Conservation (phyloP, 2,329 filamentous ascomycete genomes). For the Trichoderma koningii region DNA sequence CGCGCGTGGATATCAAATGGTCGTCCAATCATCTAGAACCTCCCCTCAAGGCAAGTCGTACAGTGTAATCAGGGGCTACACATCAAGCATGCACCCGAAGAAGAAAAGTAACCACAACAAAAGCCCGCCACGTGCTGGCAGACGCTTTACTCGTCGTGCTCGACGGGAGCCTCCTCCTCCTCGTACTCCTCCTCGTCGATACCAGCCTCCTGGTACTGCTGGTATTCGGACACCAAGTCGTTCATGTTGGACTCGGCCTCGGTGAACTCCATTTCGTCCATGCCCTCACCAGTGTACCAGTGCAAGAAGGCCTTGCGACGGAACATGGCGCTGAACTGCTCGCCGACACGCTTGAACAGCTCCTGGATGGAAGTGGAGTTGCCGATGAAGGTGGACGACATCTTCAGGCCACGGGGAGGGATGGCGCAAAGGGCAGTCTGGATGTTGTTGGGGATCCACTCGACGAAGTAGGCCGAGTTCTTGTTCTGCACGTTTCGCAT, state of each 20-base stretch:
- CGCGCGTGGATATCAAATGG: conserved; percentile 46
- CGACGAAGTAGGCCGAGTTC: conserved; percentile 99
- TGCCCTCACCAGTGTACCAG: conserved; percentile 99
- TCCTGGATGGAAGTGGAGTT: conserved; percentile 99
- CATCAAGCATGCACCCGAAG: conserved; percentile 19
- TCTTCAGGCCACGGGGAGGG: conserved; percentile 95
- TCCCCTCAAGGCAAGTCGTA: conserved; percentile 32
- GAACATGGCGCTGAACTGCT: conserved; percentile 99
- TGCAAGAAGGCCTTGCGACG: conserved; percentile 99
- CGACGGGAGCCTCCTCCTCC: conserved; percentile 72
- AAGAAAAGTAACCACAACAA: conserved; percentile 12
- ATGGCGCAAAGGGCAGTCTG: conserved; percentile 99
- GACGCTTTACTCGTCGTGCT: conserved; percentile 25
- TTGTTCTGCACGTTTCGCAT: conserved; percentile 99
- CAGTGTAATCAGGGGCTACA: conserved; percentile 21
- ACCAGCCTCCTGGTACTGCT: conserved; percentile 99
- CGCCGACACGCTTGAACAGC: conserved; percentile 99
- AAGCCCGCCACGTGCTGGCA: not conserved
- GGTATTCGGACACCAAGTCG: conserved; percentile 98
- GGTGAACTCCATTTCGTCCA: conserved; percentile 99
- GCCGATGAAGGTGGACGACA: conserved; percentile 98
- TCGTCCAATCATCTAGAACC: conserved; percentile 39
- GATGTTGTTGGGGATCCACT: conserved; percentile 99
- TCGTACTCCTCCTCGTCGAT: conserved; percentile 97
- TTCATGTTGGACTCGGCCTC: conserved; percentile 99